A percentile compares a stretch with the other conserved stretches of the same genome.
Evolutionary conservation across 2,329 filamentous ascomycete genomes (phyloP).

Genomic region (Pyrenochaeta sp.): DNA sequence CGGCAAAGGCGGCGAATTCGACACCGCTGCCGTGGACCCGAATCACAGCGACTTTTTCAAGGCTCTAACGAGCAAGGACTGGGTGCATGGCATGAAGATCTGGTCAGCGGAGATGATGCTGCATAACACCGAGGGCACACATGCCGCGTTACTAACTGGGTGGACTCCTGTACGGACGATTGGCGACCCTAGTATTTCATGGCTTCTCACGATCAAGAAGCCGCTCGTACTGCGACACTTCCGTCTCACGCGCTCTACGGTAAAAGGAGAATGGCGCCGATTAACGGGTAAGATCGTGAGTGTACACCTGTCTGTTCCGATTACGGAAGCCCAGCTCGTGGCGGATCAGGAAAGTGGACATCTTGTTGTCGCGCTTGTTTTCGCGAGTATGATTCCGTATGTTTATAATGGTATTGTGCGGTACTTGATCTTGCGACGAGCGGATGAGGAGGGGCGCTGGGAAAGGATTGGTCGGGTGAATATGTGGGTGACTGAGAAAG

Average conservation of each 20-base stretch:
- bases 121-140: background rate
- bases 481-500: constrained; percentile 7
- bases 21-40: background rate
- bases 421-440: constrained; percentile 1
- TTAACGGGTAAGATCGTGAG: background rate
- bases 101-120: constrained; percentile 5
- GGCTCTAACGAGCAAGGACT: background rate
- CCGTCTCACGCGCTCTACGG: background rate
- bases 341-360: constrained; percentile 2
- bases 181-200: background rate
- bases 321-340: constrained; percentile 4
- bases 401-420: constrained; percentile 7
- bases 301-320: constrained; percentile 5
- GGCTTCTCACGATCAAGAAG: constrained; percentile 6
- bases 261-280: constrained; percentile 1
- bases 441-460: constrained; percentile 4
- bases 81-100: constrained; percentile 1
- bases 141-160: background rate
- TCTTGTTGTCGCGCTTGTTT: background rate
- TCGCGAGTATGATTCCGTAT: constrained; percentile 7
- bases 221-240: constrained; percentile 2
- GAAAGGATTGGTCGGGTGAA: constrained; percentile 6
- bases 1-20: background rate
- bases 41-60: constrained; percentile 7
- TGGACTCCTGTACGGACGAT: constrained; percentile 1